Base-by-base conservation (phyloP, 108 stramenopile genomes). In the Nannochloropsis gaditana region DNA sequence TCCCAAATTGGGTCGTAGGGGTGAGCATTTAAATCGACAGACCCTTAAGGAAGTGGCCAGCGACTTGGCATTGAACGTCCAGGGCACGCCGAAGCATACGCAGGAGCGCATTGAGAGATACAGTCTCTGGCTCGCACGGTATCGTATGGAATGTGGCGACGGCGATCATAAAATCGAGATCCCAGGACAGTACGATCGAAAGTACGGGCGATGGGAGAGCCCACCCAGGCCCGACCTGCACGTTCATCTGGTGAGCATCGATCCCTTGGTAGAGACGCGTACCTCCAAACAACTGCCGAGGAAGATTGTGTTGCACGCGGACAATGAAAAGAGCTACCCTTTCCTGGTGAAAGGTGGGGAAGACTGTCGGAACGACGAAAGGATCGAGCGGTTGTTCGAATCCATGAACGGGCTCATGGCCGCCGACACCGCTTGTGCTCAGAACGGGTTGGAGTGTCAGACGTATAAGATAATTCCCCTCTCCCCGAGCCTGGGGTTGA, bases 271-370 rank as follows among this genome's bases (percentile, higher is more conserved):
- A 15, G 44, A 83, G 44, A 80, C 90, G 42, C 85, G 91, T 84
- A 21, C 11, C 2, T 91, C 91, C 15, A 44, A 88, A 43, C 89
- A 87, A 9, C 41, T 45, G 79, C 91, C 91, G 11, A 91, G 91
- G 87, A 44, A 89, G 21, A 73, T 91, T 5, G 85, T 87, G 11
- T 86, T 91, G 42, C 87, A 86, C 42, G 90, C 81, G 42, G 79
- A 89, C 41, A 90, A 91, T 73, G 91, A 86, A 42, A 31, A 42
- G 21, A 87, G 85, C 11, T 83, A 84, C 87, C 43, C 86, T 31
- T 91, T 90, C 84, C 87, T 91, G 44, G 91, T 91, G n/a, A 91
- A 91, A 43, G 91, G 91, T 9, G 91, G 91, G 15, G 91, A 91
- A 45, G 91, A 91, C 80, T 82, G 90, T 17, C 80, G 91, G 19